A percentile compares a stretch with the other conserved stretches of the same genome.
These are phyloP conservation scores for Chlorella sp. DNA, from an alignment of 139 green algal genomes.

Conservation along the genomic window DNA sequence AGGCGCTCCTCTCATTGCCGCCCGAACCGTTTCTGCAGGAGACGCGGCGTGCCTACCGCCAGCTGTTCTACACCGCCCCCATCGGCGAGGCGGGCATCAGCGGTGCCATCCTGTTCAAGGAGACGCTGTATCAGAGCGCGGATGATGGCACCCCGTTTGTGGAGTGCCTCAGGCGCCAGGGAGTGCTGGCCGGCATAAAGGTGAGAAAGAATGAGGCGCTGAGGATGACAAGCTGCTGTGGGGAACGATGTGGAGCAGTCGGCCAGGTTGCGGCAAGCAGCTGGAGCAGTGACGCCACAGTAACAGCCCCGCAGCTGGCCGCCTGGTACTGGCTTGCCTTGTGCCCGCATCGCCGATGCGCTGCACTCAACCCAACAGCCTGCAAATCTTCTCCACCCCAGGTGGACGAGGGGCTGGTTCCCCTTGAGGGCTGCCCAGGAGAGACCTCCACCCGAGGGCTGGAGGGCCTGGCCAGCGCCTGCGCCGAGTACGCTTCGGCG, in stretches of 20 bases:
- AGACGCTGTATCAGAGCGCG: slow-evolving; percentile 83
- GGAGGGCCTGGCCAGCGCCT: slow-evolving; percentile 73
- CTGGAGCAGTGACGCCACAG: too few relatives aligned
- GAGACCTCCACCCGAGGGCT: slow-evolving; percentile 93
- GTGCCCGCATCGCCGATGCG: too few relatives aligned
- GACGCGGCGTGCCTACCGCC: slow-evolving; percentile 67
- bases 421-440: slow-evolving; percentile 63
- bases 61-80: slow-evolving; percentile 75
- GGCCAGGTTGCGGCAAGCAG: too few relatives aligned
- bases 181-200: slow-evolving; percentile 87
- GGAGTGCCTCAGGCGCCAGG: slow-evolving; percentile 65
- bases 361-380: too few relatives aligned
- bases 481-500: slow-evolving; percentile 64
- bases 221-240: neutral
- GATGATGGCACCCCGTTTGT: slow-evolving; percentile 74
- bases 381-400: neutral
- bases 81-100: slow-evolving; percentile 68
- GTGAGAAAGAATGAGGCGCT: slow-evolving; percentile 40
- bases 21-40: slow-evolving; percentile 37
- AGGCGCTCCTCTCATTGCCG: neutral
- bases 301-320: too few relatives aligned
- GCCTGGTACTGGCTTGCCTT: too few relatives aligned
- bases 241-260: too few relatives aligned
- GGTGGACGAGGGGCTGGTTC: slow-evolving; percentile 79
- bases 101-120: slow-evolving; percentile 93